Evolutionary conservation across 768 basidiomycete genomes (phyloP).

Genomic region (Termitomyces sp.): DNA sequence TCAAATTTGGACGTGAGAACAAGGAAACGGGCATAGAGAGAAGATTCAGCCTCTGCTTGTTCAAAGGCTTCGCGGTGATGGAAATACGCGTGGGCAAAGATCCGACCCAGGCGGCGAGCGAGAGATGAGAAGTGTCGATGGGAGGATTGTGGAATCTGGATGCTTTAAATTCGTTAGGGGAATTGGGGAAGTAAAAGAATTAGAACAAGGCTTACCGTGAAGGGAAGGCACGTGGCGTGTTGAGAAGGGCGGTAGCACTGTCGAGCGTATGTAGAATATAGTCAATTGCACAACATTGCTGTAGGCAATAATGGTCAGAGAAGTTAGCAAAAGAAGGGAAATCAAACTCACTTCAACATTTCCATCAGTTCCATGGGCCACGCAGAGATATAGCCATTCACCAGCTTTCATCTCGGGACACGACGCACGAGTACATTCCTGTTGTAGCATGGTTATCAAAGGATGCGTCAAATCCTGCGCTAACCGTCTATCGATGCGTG

Average conservation of each 20-base stretch:
- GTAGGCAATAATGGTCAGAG: not conserved
- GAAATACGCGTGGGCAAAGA: constrained; percentile 96
- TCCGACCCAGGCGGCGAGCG: constrained; percentile 85
- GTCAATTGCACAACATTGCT: constrained; percentile 97
- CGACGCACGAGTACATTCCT: constrained; percentile 77
- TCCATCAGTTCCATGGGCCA: constrained; percentile 87
- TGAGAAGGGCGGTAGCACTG: constrained; percentile 87
- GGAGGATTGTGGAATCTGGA: constrained; percentile 77
- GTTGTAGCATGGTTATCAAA: constrained; percentile 77
- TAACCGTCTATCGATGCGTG: constrained; percentile 52
- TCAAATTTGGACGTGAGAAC: constrained; percentile 76
- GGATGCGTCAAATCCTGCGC: constrained; percentile 86
- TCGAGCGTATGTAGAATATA: constrained; percentile 93
- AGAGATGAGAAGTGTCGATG: constrained; percentile 87
- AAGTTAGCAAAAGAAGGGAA: not conserved
- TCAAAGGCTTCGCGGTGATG: constrained; percentile 91
- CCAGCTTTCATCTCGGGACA: constrained; percentile 99
- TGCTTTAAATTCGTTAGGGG: constrained; percentile 32
- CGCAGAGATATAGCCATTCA: constrained; percentile 95
- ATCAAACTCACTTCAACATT: constrained; percentile 67
- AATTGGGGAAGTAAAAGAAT: not conserved
- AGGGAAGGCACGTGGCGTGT: constrained; percentile 88
- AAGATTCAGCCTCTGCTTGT: constrained; percentile 86
- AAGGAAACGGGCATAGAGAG: constrained; percentile 86
- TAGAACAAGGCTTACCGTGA: constrained; percentile 54